Evolutionary conservation across 2,329 filamentous ascomycete genomes (phyloP).

Genomic region (Pleurostoma richardsiae): DNA sequence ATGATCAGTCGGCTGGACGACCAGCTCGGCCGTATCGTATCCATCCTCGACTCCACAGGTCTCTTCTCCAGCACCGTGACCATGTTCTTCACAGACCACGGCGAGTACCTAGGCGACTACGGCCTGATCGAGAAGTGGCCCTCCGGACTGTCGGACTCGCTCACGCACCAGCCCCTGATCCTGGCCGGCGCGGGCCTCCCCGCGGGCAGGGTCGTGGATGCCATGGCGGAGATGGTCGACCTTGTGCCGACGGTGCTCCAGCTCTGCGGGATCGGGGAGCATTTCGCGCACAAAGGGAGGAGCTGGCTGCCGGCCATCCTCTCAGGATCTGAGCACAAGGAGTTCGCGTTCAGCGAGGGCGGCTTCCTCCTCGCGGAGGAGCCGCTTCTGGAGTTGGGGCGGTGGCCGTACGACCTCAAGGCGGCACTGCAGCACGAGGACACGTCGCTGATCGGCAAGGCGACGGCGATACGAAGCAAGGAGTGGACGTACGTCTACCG

Average conservation of each 20-base stretch:
- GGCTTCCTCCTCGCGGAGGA: slow-evolving; percentile 38
- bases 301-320: slow-evolving; percentile 23
- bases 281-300: slow-evolving; percentile 32
- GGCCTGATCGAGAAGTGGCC: slow-evolving; percentile 45
- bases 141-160: slow-evolving; percentile 32
- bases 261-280: slow-evolving; percentile 27
- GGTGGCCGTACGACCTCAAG: slow-evolving; percentile 41
- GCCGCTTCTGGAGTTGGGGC: slow-evolving; percentile 34
- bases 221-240: slow-evolving; percentile 39
- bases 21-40: slow-evolving; percentile 35
- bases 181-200: slow-evolving; percentile 34
- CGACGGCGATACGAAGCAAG: slow-evolving; percentile 27
- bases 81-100: slow-evolving; percentile 39
- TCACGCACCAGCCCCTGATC: slow-evolving; percentile 37
- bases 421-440: slow-evolving; percentile 37
- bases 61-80: slow-evolving; percentile 33
- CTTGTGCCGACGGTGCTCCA: slow-evolving; percentile 37
- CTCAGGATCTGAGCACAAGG: slow-evolving; percentile 23
- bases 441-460: slow-evolving; percentile 34
- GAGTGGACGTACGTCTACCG: slow-evolving; percentile 38
- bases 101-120: slow-evolving; percentile 41
- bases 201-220: slow-evolving; percentile 21
- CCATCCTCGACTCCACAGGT: slow-evolving; percentile 22
- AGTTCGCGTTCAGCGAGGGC: slow-evolving; percentile 37
- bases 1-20: slow-evolving; percentile 40